These are phyloP conservation scores for Lichtheimia ornata DNA, from an alignment of 371 early-diverging fungal genomes.

Conservation along the genomic window DNA sequence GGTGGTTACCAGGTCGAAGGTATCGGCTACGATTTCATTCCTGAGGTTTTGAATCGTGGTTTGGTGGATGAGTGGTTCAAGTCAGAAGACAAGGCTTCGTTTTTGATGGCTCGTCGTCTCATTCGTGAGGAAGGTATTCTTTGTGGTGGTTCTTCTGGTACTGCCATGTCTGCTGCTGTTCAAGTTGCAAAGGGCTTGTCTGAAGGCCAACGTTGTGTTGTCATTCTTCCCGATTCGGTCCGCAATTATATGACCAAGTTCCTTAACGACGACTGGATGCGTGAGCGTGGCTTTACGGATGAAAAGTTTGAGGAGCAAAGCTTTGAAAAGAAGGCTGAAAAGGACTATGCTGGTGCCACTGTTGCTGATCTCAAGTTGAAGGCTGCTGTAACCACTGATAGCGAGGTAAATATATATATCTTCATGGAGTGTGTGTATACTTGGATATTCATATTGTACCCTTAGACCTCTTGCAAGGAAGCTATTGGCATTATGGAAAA, in stretches of 20 bases:
- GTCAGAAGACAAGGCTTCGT: conserved; percentile 90
- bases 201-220: conserved; percentile 89
- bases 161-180: conserved; percentile 79
- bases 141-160: conserved; percentile 93
- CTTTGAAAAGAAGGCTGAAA: conserved; percentile 69
- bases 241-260: conserved; percentile 99
- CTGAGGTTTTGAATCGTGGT: conserved; percentile 82
- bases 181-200: conserved; percentile 83
- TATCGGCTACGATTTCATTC: conserved; percentile 97
- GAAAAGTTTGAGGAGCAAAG: conserved; percentile 43
- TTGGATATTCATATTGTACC: conserved; percentile 11
- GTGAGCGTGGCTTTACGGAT: conserved; percentile 71
- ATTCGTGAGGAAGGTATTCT: conserved; percentile 96
- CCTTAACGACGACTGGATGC: conserved; percentile 96
- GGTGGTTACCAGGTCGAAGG: conserved; percentile 89
- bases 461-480: conserved; percentile 69
- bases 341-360: conserved; percentile 80
- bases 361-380: conserved; percentile 80
- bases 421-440: neutral
- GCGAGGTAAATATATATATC: conserved; percentile 27
- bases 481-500: conserved; percentile 87
- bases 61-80: conserved; percentile 94
- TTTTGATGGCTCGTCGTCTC: conserved; percentile 91
- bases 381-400: conserved; percentile 78
- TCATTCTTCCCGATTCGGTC: conserved; percentile 94